Evolutionary conservation across 1,284 basidiomycete genomes (phyloP), one percentile per base, ranked within the genome.

Genomic region (Pascua guehoae): DNA sequence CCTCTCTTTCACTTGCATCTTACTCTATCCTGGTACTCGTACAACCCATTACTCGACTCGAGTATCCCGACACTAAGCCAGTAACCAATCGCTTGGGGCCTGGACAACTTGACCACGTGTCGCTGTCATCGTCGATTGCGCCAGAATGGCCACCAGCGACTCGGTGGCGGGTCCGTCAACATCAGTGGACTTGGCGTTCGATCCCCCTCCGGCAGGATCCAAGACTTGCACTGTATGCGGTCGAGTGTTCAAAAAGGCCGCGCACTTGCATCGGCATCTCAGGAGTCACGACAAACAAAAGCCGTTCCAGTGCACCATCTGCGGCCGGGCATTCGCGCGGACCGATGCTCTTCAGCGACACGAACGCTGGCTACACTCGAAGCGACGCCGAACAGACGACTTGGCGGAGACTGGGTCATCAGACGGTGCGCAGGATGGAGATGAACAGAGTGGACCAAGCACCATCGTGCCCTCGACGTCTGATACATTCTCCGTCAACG

Each of bases 331-430:
- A 2, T 59, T 59, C 38, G 50, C 42, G 0, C 49, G 57, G 0
- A 51, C 50, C 8, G 57, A 59, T n/a, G 48, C 57, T 2, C 43
- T 59, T 12, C 53, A 59, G 39, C 49, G 57, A 15, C 57, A 59
- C 36, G 53, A 55, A 17, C 45, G 57, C 3, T 49, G 50, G 4
- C 32, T 59, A 0, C 57, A 59, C 36, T 49, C 51, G 10, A 51
- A 50, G 18, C 43, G 47, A 7, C 43, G 15, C n/a, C 24, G 50
- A 16, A 52, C 41, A 8, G 49, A 54, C n/a, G 36, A 40, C 37
- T 18, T 9, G 18, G 8, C 39, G 16, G 10, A 44, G 4, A 15
- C 16, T 4, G 41, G 12, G 9, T 37, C 41, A 7, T 40, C 16
- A 4, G 48, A 8, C 8, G 41, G n/a, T 1, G 49, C 41, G 11